Evolutionary conservation across 1,139 yeast species (phyloP).

Genomic region (Pichia cactophila): DNA sequence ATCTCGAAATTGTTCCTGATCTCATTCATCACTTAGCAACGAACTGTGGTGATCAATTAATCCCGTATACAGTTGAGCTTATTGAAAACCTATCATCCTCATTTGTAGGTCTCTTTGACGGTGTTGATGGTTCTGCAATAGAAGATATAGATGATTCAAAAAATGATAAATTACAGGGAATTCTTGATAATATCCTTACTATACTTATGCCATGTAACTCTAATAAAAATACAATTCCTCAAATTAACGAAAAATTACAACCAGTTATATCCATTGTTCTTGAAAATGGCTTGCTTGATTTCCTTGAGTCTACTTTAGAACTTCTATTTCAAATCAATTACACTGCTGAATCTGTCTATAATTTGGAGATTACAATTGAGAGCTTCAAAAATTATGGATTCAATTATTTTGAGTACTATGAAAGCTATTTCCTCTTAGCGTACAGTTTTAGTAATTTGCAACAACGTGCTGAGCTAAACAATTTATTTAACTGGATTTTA

Average conservation of each 20-base stretch:
- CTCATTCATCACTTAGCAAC: constrained; percentile 54
- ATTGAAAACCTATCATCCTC: constrained; percentile 42
- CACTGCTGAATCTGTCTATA: constrained; percentile 32
- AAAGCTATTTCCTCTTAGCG: constrained; percentile 43
- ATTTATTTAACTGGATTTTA: constrained; percentile 12
- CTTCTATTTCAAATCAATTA: constrained; percentile 42
- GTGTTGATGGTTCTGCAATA: constrained; percentile 12
- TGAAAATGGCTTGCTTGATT: constrained; percentile 34
- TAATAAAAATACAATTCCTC: constrained; percentile 3
- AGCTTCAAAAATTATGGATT: constrained; percentile 48
- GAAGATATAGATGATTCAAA: constrained; percentile 18
- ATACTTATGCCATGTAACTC: constrained; percentile 44
- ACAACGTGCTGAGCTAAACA: constrained; percentile 12
- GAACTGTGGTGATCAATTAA: constrained; percentile 44
- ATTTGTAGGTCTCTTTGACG: constrained; percentile 29
- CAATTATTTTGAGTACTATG: constrained; percentile 44
- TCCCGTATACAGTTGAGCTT: constrained; percentile 49
- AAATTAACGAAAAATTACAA: constrained; percentile 35
- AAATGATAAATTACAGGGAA: constrained; percentile 46
- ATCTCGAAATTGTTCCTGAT: constrained; percentile 45
- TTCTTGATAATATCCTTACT: constrained; percentile 43
- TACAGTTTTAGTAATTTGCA: constrained; percentile 34
- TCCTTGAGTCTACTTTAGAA: constrained; percentile 43
- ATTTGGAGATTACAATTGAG: constrained; percentile 32
- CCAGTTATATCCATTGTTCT: constrained; percentile 40